Conservation (phyloP, 495 filamentous ascomycete species). For the Penicillium pancosmium region DNA sequence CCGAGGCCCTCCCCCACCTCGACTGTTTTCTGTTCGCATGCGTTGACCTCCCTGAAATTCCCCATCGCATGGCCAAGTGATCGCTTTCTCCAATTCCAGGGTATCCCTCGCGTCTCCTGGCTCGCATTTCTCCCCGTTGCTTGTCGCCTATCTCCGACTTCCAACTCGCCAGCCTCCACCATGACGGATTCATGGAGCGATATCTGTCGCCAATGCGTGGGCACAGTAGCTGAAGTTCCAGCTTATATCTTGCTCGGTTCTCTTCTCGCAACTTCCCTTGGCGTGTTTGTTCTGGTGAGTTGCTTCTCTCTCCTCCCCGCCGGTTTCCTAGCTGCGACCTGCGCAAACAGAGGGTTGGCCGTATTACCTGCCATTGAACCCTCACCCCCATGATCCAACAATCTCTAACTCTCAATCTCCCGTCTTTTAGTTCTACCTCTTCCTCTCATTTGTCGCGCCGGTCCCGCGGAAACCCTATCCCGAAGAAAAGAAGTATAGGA, state of each 20-base stretch:
- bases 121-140: conserved; percentile 13
- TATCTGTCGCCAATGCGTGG: conserved; percentile 41
- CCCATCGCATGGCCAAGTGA: conserved; percentile 37
- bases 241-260: conserved; percentile 33
- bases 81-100: conserved; percentile 28
- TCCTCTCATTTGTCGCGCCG: conserved; percentile 75
- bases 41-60: conserved; percentile 14
- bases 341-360: background rate
- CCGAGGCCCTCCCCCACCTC: conserved; percentile 3
- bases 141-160: conserved; percentile 10
- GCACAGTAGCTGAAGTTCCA: conserved; percentile 34
- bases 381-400: background rate
- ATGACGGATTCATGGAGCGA: conserved; percentile 39
- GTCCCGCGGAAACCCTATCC: conserved; percentile 70
- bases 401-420: background rate
- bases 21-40: conserved; percentile 9
- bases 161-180: conserved; percentile 13
- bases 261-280: conserved; percentile 31
- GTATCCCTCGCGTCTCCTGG: conserved; percentile 25
- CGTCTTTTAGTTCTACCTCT: conserved; percentile 63
- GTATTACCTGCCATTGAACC: background rate
- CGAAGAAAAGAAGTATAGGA: conserved; percentile 88
- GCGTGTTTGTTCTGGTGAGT: conserved; percentile 45
- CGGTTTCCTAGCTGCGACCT: background rate
- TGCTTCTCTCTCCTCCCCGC: conserved; percentile 2